phyloP scores from a whole-genome alignment of 352 stramenopile genomes.

The Phytophthora nicotianae region DNA sequence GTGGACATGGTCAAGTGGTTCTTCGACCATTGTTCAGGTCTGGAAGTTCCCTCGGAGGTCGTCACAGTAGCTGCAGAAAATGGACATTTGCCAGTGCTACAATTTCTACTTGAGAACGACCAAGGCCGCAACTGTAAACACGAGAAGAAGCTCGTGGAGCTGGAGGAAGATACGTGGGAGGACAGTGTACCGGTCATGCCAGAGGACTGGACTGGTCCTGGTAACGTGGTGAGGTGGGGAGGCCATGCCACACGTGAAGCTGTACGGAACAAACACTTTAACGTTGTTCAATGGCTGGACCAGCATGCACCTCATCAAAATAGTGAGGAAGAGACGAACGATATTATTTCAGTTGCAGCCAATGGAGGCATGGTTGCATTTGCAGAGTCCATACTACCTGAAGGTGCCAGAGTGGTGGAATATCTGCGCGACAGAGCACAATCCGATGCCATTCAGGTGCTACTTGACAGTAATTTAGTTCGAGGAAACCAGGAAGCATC shows the following conservation, averaged over 20 bases:
- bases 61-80: conserved; percentile 3
- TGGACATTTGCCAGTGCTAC: conserved; percentile 3
- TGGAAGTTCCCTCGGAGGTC: neutral
- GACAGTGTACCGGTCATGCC: conserved; percentile 13
- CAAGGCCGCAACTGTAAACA: conserved; percentile 4
- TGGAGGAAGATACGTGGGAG: conserved; percentile 5
- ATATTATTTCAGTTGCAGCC: conserved; percentile 4
- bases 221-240: conserved; percentile 11
- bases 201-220: conserved; percentile 2
- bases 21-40: conserved; percentile 8
- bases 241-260: conserved; percentile 5
- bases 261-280: conserved; percentile 12
- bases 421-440: conserved; percentile 1
- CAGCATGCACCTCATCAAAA: conserved; percentile 10
- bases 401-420: neutral
- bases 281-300: conserved; percentile 7
- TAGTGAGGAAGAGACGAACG: conserved; percentile 3
- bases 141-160: conserved; percentile 1
- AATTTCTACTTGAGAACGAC: conserved; percentile 10
- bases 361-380: conserved; percentile 2
- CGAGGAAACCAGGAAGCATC: conserved; percentile 4
- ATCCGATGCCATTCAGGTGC: conserved; percentile 3
- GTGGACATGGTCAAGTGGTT: conserved; percentile 9
- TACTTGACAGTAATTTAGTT: conserved; percentile 3
- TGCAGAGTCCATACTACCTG: conserved; percentile 5